Evolutionary conservation across 768 basidiomycete species (phyloP), one percentile per base, ranked within the genome.

Genomic region (Trametes cinnabarina): DNA sequence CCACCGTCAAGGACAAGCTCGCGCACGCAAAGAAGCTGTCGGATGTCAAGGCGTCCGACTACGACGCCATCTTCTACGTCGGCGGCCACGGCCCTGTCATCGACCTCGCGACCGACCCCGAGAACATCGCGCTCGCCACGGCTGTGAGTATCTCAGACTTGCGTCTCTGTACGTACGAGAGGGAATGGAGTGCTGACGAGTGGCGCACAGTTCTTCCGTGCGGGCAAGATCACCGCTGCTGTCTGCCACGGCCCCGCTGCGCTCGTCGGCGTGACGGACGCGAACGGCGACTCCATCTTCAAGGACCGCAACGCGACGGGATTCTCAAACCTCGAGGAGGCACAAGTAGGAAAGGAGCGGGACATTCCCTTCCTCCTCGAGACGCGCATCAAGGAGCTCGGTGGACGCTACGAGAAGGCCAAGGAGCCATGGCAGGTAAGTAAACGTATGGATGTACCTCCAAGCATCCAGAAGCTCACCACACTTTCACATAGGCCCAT

Each of bases 231-330:
- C 59, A 80, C 83, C 7, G 65, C 84, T 3, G 88, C 88, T 3
- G 89, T 93, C 23, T 92, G 91, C 76, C 91, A 92, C 72, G 91
- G 90, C 15, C 82, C 90, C 50, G 87, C 82, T 79, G 87, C 86
- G 2, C 76, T 91, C 20, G 80, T 85, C 14, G 75, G 75, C 19
- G 85, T 72, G 2, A 80, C 76, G 7, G 83, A 84, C 61, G 72
- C 74, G 6, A 67, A 78, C 17, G 84, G 84, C 43, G 81, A 83
- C 60, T 83, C 87, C 1, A 86, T 92, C 61, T 84, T 91, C 67
- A 74, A 72, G 3, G 86, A 83, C 12, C 80, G 77, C 53, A 66
- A 68, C 17, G 74, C 75, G 48, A 90, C 90, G 0, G 87, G 82
- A 23, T 90, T 93, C 73, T 83, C 87, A 53, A 86, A 92, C 69